Base-by-base conservation (phyloP, 75 land plant species). In the Cupressus sempervirens region DNA sequence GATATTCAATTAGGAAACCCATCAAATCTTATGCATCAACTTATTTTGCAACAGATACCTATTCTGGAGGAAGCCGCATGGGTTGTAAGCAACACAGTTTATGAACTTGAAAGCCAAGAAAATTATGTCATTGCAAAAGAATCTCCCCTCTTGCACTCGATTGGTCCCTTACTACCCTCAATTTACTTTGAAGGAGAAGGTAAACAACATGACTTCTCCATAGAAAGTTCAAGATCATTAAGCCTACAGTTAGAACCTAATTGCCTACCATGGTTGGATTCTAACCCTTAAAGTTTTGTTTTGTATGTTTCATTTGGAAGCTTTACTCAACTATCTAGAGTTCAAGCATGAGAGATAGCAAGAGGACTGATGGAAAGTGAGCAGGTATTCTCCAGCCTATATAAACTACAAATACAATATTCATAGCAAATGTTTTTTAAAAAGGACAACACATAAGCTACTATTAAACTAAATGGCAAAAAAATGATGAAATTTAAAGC, bases 101-200 rank as follows among this genome's bases (percentile, higher is more conserved):
- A 86, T 7, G 89, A 88, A 76, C 85, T 90, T 52, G 91, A 90
- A 77, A 72, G 62, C 3, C 82, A 83, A 32, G 89, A 70, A 29
- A 80, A 82, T 18, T 80, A 85, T 16, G 36, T 50, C 40, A 41
- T 43, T 36, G 38, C 23, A 84, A 79, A 20, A 38, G 43, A n/a
- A 54, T 20, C 29, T 35, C 20, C 48, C 40, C 45, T 45, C 1
- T 10, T 84, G 4, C 5, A 10, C 35, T 40, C 75, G 36, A 15
- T 75, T 6, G 77, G 77, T 34, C 77, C 77, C 7, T 75, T 75
- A 2, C 16, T 75, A 35, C 77, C 77, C 6, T 75, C 77, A 38
- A 38, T 36, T 16, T 75, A 16, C 18, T 11, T 75, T 36, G 77
- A 75, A 75, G 77, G 20, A 13, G 77, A 36, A 18, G 36, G 20